Evolutionary conservation across 257 asterid genomes (phyloP).

Genomic region (Nicotiana knightiana): DNA sequence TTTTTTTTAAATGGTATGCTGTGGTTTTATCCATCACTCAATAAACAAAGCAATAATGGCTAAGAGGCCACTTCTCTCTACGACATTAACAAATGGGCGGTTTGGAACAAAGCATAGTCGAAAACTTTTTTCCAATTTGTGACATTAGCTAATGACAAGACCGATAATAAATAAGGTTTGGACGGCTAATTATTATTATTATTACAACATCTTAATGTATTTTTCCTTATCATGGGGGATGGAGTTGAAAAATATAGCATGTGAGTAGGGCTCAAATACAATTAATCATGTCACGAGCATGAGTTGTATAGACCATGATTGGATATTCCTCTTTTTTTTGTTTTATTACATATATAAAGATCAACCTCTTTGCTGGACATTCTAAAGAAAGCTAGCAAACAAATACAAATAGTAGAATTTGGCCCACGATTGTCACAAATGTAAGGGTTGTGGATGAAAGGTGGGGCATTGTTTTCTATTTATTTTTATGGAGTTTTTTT

Average conservation of each 20-base stretch:
- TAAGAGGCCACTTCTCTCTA: not conserved
- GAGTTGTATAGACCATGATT: slow-evolving; percentile 7
- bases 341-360: not conserved
- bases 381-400: not conserved
- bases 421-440: not conserved
- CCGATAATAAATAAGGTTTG: not conserved
- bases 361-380: not conserved
- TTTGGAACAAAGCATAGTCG: not conserved
- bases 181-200: not conserved
- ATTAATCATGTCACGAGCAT: slow-evolving; percentile 2
- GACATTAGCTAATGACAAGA: not conserved
- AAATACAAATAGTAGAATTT: not conserved
- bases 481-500: not conserved
- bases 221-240: not conserved
- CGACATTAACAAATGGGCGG: not conserved
- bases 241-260: not conserved
- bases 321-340: not conserved
- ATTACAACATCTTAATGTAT: too few species aligned
- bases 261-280: slow-evolving; percentile 12
- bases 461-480: not conserved
- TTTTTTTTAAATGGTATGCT: not conserved
- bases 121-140: not conserved
- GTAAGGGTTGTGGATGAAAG: not conserved
- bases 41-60: not conserved
- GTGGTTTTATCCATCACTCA: not conserved